phyloP scores from a whole-genome alignment of 352 stramenopile genomes.

The Phytophthora palmivora region DNA sequence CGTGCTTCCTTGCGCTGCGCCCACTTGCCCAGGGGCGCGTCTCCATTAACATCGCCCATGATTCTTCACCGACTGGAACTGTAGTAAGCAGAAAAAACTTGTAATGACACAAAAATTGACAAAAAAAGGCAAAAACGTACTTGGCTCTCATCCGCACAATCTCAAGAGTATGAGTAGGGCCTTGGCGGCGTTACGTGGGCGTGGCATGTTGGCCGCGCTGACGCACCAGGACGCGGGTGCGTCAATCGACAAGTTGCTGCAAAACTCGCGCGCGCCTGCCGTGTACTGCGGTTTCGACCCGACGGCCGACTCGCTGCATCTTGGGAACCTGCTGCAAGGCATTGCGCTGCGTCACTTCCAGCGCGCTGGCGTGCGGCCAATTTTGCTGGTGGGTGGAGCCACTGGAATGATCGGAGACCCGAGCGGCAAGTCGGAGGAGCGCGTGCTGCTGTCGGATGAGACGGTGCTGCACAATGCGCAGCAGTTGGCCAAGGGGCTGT shows the following conservation, averaged over 20 bases:
- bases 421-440: slow-evolving; percentile 97
- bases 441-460: slow-evolving; percentile 95
- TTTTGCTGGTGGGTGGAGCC: slow-evolving; percentile 88
- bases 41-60: slow-evolving; percentile 43
- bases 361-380: slow-evolving; percentile 86
- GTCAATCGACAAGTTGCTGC: slow-evolving; percentile 62
- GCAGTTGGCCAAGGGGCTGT: slow-evolving; percentile 92
- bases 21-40: slow-evolving; percentile 69
- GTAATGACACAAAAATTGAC: too few species aligned
- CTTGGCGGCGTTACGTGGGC: slow-evolving; percentile 60
- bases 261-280: slow-evolving; percentile 31
- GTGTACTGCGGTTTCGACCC: slow-evolving; percentile 94
- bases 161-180: slow-evolving; percentile 69
- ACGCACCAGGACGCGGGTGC: slow-evolving; percentile 70
- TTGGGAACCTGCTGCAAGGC: slow-evolving; percentile 90
- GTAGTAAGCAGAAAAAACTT: too few species aligned
- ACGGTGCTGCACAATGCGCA: slow-evolving; percentile 91
- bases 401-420: slow-evolving; percentile 98
- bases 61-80: neutral
- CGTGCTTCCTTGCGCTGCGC: slow-evolving; percentile 76
- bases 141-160: slow-evolving; percentile 16
- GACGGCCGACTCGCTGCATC: slow-evolving; percentile 91
- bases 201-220: slow-evolving; percentile 78
- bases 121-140: too few species aligned
- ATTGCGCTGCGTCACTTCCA: slow-evolving; percentile 92